Base-by-base conservation (phyloP, 2,329 filamentous ascomycete species). In the Hypoxylon rubiginosum region DNA sequence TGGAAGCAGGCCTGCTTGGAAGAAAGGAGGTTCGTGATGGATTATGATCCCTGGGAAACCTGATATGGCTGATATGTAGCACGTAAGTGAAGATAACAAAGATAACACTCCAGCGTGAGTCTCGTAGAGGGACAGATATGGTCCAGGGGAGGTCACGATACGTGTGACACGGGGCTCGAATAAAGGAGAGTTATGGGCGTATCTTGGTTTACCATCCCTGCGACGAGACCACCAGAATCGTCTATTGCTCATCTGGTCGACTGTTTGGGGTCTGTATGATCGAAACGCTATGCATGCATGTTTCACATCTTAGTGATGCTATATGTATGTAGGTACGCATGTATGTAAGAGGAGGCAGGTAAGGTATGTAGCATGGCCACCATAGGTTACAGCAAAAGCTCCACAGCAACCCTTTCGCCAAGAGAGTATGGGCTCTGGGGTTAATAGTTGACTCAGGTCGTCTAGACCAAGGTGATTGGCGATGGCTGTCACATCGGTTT, bases 241-340 rank as follows among this genome's bases (percentile, higher is more conserved):
- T 17, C 56, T 43, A 49, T 60, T 59, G 58, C 65, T 60, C 50
- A 51, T 49, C 48, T 58, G 49, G 39, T 17, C 39, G 34, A 39
- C 58, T 51, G 64, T 68, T 54, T 46, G 55, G 54, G 49, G 34
- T 46, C 58, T 60, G 58, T 61, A 70, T 66, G 59, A 68, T 70
- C 52, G 50, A 61, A 57, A 56, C 62, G 56, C 62, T 32, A 68
- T 58, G 62, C 65, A 66, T 63, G 67, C 65, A 70, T 70, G 67
- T 70, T 66, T 66, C 65, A 68, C 57, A 49, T 56, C 51, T 59
- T 50, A 10, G 41, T 52, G 43, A 36, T 61, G 54, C 60, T 51
- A 10, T 43, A 54, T 8, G 46, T 43, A 54, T 8, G 46, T 43
- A 43, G 13, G n/a, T n/a, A 41, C 4, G n/a, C 17, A n/a, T 15